phyloP scores from a whole-genome alignment of 108 stramenopile species.

The Tribonema minus region DNA sequence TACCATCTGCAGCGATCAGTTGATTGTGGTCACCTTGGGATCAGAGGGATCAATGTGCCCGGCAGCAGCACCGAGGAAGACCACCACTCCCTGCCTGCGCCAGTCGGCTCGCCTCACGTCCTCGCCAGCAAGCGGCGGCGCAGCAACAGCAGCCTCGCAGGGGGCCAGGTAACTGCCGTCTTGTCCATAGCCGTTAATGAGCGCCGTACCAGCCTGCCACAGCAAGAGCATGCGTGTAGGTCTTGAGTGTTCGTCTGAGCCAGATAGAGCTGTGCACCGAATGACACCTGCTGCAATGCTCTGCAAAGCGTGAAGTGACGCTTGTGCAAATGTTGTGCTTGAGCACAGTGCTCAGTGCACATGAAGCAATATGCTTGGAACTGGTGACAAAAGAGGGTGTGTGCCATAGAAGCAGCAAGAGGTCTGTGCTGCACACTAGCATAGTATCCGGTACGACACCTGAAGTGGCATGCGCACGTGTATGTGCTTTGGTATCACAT shows the following conservation, averaged over 20 bases:
- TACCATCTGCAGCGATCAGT: background rate
- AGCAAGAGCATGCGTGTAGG: background rate
- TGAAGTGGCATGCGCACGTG: too few species aligned
- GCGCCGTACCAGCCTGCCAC: slow-evolving; percentile 29
- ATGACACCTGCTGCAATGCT: too few species aligned
- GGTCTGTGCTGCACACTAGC: too few species aligned
- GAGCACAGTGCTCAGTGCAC: background rate
- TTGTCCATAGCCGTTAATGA: slow-evolving; percentile 45
- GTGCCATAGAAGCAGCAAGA: too few species aligned
- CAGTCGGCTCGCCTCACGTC: slow-evolving; percentile 37
- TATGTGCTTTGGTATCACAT: too few species aligned
- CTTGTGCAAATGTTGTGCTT: background rate
- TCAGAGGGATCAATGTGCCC: slow-evolving; percentile 50
- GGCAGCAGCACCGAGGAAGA: slow-evolving; percentile 58
- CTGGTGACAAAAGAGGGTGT: too few species aligned
- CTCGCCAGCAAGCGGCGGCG: slow-evolving; percentile 21
- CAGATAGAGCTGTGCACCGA: background rate
- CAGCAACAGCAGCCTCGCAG: slow-evolving; percentile 42
- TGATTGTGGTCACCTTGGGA: slow-evolving; percentile 30
- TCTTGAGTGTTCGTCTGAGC: background rate
- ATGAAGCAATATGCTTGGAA: background rate
- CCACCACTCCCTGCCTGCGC: slow-evolving; percentile 52
- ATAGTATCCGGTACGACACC: too few species aligned
- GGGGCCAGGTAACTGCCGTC: slow-evolving; percentile 12
- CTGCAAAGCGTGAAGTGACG: too few species aligned